phyloP scores from a whole-genome alignment of 1,139 yeast species.

The Scheffersomyces parashehatae region DNA sequence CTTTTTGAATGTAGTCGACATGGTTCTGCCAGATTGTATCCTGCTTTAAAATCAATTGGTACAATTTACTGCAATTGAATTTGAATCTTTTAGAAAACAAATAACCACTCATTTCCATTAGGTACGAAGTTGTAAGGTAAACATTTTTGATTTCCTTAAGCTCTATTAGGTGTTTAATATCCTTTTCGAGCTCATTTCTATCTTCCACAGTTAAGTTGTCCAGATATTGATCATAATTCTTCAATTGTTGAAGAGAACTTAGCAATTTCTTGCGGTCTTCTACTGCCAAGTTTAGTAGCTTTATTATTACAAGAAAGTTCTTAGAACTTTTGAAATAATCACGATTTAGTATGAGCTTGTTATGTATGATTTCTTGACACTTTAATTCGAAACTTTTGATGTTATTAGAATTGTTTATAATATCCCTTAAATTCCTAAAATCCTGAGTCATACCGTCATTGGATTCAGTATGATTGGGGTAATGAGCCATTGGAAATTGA shows the following conservation, averaged over 20 bases:
- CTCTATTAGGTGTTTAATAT: background rate
- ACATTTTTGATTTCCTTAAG: background rate
- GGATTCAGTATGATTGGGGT: background rate
- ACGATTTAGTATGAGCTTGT: slow-evolving; percentile 5
- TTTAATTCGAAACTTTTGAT: slow-evolving; percentile 1
- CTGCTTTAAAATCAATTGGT: background rate
- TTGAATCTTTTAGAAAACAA: slow-evolving; percentile 4
- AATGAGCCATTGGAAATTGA: slow-evolving; percentile 1
- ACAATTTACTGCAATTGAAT: slow-evolving; percentile 4
- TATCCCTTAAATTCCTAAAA: background rate
- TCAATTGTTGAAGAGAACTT: slow-evolving; percentile 1
- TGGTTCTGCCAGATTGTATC: background rate
- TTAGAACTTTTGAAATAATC: slow-evolving; percentile 5
- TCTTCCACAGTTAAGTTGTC: background rate
- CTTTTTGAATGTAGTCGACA: background rate
- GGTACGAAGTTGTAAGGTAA: background rate
- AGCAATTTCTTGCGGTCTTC: background rate
- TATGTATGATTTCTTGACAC: slow-evolving; percentile 6
- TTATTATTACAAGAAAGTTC: slow-evolving; percentile 5
- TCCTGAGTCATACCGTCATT: slow-evolving; percentile 1
- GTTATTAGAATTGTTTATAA: background rate
- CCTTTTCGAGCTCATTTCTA: background rate
- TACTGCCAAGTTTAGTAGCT: slow-evolving; percentile 4
- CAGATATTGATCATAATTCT: background rate
- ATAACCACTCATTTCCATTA: slow-evolving; percentile 5